Conservation (phyloP, 169 alveolate genomes). For the Plasmodium knowlesi region DNA sequence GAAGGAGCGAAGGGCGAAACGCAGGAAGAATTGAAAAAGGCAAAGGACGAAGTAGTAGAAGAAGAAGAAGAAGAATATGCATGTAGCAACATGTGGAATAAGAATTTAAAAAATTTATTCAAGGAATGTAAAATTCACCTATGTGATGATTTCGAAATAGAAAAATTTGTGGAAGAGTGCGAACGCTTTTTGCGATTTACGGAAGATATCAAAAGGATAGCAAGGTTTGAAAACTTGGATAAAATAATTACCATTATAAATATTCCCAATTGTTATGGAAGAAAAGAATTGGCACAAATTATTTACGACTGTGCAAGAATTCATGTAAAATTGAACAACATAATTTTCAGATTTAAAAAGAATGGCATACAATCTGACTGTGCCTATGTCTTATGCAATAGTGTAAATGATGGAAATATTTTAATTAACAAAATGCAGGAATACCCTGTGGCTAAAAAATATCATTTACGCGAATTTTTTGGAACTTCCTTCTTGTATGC, state of each 20-base stretch:
- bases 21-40: neutral
- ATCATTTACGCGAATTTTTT: conserved; percentile 80
- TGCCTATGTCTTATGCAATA: conserved; percentile 84
- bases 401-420: conserved; percentile 78
- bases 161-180: conserved; percentile 86
- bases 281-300: conserved; percentile 81
- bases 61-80: neutral
- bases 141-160: conserved; percentile 86
- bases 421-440: conserved; percentile 83
- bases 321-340: conserved; percentile 79
- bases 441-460: conserved; percentile 83
- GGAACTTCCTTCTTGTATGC: conserved; percentile 85
- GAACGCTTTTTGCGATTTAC: conserved; percentile 84
- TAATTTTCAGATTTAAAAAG: conserved; percentile 82
- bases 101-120: conserved; percentile 76
- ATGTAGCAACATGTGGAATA: conserved; percentile 25
- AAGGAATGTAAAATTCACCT: conserved; percentile 78
- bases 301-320: conserved; percentile 78
- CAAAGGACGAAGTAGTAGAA: too few species aligned
- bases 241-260: conserved; percentile 84
- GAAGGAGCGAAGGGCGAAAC: neutral
- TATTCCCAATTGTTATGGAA: conserved; percentile 84
- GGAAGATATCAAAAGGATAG: conserved; percentile 83
- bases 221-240: conserved; percentile 79
- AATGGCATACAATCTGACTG: conserved; percentile 85